Percentiles rank a stretch among this genome's conserved stretches.
These are phyloP conservation scores for Metarhizium rileyi DNA, from an alignment of 2,329 filamentous ascomycete species.

Conservation along the genomic window DNA sequence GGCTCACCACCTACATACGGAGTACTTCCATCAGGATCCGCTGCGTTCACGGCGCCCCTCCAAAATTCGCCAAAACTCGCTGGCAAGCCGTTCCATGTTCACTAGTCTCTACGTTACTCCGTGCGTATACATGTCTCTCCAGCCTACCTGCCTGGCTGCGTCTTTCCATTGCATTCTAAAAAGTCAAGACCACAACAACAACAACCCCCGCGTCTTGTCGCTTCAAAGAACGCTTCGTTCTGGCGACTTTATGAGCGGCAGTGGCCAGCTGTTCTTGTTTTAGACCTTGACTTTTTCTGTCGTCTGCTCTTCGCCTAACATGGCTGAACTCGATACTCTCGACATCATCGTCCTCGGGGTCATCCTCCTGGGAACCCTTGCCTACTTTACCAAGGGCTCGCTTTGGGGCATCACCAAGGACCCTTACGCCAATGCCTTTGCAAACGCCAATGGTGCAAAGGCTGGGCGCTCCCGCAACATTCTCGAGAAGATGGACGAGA, in stretches of 20 bases:
- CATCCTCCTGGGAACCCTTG: constrained; percentile 76
- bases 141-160: neutral
- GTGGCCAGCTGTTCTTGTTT: neutral
- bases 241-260: neutral
- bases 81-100: neutral
- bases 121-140: neutral
- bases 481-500: constrained; percentile 90
- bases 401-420: constrained; percentile 86
- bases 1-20: no score
- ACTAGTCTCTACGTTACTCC: neutral
- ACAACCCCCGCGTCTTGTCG: neutral
- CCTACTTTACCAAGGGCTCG: constrained; percentile 96
- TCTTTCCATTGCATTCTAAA: neutral
- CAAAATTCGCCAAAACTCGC: neutral
- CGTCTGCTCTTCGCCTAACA: constrained; percentile 27
- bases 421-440: constrained; percentile 70
- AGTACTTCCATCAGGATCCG: neutral
- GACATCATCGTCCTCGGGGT: constrained; percentile 84
- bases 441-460: constrained; percentile 60
- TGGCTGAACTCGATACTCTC: constrained; percentile 94
- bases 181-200: no score
- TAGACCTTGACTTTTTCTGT: neutral
- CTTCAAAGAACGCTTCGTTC: neutral
- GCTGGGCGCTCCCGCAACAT: constrained; percentile 84
- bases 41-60: neutral